These are phyloP conservation scores for Corynespora cassiicola DNA, from an alignment of 2,329 filamentous ascomycete genomes.

Conservation along the genomic window DNA sequence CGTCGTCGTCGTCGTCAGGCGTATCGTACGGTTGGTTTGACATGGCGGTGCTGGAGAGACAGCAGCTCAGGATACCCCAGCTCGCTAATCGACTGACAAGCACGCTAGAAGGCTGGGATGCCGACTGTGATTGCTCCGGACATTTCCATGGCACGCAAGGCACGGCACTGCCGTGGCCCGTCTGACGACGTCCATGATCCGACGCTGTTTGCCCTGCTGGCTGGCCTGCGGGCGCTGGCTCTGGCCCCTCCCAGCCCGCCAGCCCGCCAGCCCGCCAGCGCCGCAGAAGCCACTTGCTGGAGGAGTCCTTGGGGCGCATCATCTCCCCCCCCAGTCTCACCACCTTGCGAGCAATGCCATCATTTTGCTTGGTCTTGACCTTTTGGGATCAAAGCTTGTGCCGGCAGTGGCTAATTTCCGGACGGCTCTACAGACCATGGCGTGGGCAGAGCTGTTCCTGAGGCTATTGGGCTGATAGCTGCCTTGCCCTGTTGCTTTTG, in stretches of 20 bases:
- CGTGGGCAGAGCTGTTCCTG: no score
- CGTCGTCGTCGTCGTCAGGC: no score
- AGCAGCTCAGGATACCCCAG: conserved; percentile 10
- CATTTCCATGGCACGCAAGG: conserved; percentile 11
- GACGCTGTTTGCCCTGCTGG: no score
- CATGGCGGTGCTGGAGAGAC: no score
- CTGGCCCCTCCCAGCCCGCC: neutral
- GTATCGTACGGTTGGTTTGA: no score
- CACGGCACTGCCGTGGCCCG: conserved; percentile 12
- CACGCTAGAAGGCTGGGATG: conserved; percentile 16
- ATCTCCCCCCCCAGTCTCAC: neutral
- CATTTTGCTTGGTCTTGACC: conserved; percentile 1
- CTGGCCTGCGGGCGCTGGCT: no score
- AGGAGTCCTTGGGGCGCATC: conserved; percentile 5
- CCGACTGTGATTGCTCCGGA: conserved; percentile 24
- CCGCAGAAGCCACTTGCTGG: conserved; percentile 2
- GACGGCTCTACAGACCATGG: no score
- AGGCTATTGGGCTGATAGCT: neutral
- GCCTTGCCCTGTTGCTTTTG: conserved; percentile 10
- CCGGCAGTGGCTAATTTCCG: conserved; percentile 10
- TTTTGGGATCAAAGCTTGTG: neutral
- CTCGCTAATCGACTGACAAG: conserved; percentile 20
- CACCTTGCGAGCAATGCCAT: conserved; percentile 1
- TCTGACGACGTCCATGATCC: neutral
- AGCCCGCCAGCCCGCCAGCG: conserved; percentile 6